Base-by-base conservation (phyloP, 371 early-diverging fungal species). In the Blastocladiella emersonii region DNA sequence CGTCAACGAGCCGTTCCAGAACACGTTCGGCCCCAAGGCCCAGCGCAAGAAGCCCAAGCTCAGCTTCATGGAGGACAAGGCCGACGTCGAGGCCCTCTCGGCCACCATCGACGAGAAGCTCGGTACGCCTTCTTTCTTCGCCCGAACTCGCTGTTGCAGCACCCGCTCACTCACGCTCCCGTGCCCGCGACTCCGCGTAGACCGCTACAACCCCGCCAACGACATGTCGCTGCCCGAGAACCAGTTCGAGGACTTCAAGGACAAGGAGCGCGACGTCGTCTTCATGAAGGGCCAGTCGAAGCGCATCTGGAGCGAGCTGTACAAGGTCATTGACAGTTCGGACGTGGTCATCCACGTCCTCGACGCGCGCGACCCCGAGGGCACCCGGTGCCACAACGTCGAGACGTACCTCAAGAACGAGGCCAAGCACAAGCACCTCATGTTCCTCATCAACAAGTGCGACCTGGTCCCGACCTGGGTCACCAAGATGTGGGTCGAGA, bases 401-500 rank as follows among this genome's bases (percentile, higher is more conserved):
- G 95, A 94, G 71, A 83, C 83, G 66, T 92, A 90, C 69, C 73
- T 99, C 39, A 90, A 91, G 72, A 91, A 92, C 66, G 94, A 99
- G 72, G 91, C 90, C 41, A 82, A 85, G 44, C 98, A 98, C 79
- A 99, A 99, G 79, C 98, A 99, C 69, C 67, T 99, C 65, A 85
- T 99, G 45, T 98, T 91, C 76, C 83, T 99, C n/a, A 82, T 99
- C 49, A 99, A 99, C 88, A 99, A 99, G 80, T 95, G 95, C 67
- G 99, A 99, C 81, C 77, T 99, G 63, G 93, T 99, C 2, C 99
- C 99, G 32, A 95, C 98, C 44, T 93, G 95, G 91, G 96, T 95
- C n/a, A 98, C 99, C 25, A 85, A 80, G 64, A 78, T 88, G 68
- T 99, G 99, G 99, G 92, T 99, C 35, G 85, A 85, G 63, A 78